These are phyloP conservation scores for Cryptococcus hybrid DNA, from an alignment of 1,284 basidiomycete species.

Conservation along the genomic window DNA sequence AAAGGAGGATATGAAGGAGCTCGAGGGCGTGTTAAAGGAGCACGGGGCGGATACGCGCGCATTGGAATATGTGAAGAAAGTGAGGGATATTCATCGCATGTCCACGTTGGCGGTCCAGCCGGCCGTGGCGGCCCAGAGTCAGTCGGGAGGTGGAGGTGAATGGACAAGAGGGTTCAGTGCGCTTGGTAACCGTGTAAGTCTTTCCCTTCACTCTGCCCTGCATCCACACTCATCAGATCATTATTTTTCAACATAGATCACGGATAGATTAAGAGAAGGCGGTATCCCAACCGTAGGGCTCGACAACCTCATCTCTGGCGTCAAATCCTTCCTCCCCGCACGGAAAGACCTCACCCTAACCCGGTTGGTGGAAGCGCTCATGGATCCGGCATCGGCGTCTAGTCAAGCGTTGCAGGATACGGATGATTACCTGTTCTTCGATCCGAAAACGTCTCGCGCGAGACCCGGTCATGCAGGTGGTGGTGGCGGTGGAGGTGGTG, in stretches of 20 bases:
- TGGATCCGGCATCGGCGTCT: conserved; percentile 91
- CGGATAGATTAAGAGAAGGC: conserved; percentile 89
- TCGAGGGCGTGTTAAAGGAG: conserved; percentile 80
- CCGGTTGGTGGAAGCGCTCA: conserved; percentile 88
- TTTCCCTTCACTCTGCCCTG: background rate
- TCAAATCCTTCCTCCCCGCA: conserved; percentile 96
- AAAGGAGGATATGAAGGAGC: conserved; percentile 82
- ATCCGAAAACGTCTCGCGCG: conserved; percentile 72
- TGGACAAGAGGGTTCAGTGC: conserved; percentile 82
- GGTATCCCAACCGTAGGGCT: conserved; percentile 63
- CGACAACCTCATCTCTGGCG: conserved; percentile 94
- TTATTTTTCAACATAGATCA: conserved; percentile 53
- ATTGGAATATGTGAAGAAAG: conserved; percentile 88
- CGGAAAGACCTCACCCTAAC: conserved; percentile 94
- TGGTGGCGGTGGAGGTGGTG: background rate
- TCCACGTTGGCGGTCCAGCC: conserved; percentile 80
- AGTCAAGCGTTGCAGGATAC: conserved; percentile 93
- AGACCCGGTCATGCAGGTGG: conserved; percentile 29
- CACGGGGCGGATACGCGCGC: conserved; percentile 78
- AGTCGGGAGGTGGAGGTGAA: conserved; percentile 55
- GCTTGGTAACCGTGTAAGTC: conserved; percentile 77
- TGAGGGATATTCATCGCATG: conserved; percentile 88
- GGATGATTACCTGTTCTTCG: conserved; percentile 93
- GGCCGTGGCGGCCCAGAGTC: conserved; percentile 53
- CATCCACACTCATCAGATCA: background rate